A percentile compares a stretch with the other conserved stretches of the same genome.
Conservation (phyloP, 2,329 filamentous ascomycete genomes). For the Trichoderma aggressivum region DNA sequence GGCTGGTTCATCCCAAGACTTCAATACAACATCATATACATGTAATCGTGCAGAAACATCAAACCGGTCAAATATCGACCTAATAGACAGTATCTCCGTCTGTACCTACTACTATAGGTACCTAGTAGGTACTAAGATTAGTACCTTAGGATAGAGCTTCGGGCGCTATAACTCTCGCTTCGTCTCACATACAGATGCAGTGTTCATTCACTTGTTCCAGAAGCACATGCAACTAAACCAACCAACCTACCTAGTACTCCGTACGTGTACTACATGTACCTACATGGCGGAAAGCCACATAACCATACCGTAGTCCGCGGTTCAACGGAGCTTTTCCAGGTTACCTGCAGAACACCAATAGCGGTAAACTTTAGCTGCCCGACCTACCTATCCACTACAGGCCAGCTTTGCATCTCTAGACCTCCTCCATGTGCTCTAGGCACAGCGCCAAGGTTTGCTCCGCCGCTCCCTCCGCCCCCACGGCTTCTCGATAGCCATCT, state of each 20-base stretch:
- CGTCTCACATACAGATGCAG: background rate
- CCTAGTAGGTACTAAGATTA: background rate
- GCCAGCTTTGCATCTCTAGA: background rate
- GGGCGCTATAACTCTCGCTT: background rate
- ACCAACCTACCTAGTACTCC: background rate
- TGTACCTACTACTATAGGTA: too few species aligned
- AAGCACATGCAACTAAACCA: background rate
- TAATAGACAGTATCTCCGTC: background rate
- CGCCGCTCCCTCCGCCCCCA: slow-evolving; percentile 8
- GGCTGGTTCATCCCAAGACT: background rate
- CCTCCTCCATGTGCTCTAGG: slow-evolving; percentile 6
- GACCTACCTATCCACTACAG: background rate
- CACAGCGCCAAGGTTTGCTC: slow-evolving; percentile 7
- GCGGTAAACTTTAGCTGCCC: background rate
- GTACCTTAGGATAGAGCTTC: background rate
- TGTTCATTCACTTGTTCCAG: background rate
- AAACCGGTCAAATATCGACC: background rate
- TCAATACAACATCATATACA: background rate
- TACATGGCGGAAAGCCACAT: background rate
- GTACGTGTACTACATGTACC: too few species aligned
- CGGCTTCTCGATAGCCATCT: background rate
- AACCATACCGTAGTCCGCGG: background rate
- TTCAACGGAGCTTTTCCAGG: background rate
- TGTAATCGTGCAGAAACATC: background rate
- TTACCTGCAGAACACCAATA: background rate